Percentiles rank a stretch among this genome's conserved stretches.
These are phyloP conservation scores for Phalaenopsis aphrodite DNA, from an alignment of 106 monocot species.

Conservation along the genomic window DNA sequence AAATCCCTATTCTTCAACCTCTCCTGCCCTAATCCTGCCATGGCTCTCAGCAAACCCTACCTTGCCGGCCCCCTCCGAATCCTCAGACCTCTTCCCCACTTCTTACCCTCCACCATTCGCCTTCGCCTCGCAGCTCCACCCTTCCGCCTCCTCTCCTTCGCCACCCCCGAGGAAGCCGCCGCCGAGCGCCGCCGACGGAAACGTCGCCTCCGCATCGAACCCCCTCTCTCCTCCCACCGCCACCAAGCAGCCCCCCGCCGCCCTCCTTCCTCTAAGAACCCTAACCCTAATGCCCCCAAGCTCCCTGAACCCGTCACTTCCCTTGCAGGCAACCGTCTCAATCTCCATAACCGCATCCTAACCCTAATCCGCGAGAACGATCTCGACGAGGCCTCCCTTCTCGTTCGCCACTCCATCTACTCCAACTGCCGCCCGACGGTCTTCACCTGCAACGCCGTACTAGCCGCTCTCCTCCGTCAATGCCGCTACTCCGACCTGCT, in stretches of 20 bases:
- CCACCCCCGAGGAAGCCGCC: constrained; percentile 80
- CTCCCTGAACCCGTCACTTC: constrained; percentile 64
- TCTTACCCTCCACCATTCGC: constrained; percentile 8
- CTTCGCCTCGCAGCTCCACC: constrained; percentile 9
- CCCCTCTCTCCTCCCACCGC: constrained; percentile 63
- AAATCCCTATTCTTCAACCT: background rate
- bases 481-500: constrained; percentile 80
- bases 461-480: constrained; percentile 70
- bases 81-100: constrained; percentile 5
- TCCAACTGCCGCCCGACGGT: constrained; percentile 94
- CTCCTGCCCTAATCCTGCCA: background rate
- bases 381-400: constrained; percentile 82
- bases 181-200: constrained; percentile 93
- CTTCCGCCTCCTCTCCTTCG: constrained; percentile 65
- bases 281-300: constrained; percentile 73
- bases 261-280: constrained; percentile 7
- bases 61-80: constrained; percentile 26
- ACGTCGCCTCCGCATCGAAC: constrained; percentile 85
- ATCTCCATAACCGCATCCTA: constrained; percentile 81
- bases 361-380: constrained; percentile 65
- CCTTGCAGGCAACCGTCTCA: constrained; percentile 64
- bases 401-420: constrained; percentile 97
- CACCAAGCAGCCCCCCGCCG: constrained; percentile 19
- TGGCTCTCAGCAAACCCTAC: constrained; percentile 43
- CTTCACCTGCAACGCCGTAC: constrained; percentile 88